A percentile compares a stretch with the other conserved stretches of the same genome.
Conservation (phyloP, 352 stramenopile genomes). For the Peronosclerospora sorghi region DNA sequence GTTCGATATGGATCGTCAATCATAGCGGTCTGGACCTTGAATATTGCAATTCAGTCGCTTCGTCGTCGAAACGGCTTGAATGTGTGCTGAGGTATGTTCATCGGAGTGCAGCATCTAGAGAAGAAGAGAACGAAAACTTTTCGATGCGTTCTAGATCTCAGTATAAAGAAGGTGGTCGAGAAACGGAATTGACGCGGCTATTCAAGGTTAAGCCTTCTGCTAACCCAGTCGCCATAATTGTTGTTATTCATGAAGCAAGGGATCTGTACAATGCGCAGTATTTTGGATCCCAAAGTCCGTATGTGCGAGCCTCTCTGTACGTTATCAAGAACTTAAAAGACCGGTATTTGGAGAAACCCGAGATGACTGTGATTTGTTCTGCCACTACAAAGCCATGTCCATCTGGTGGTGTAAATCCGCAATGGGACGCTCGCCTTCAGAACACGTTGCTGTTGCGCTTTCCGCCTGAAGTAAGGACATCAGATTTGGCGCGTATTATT, state of each 20-base stretch:
- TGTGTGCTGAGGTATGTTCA: constrained; percentile 70
- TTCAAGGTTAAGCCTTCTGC: constrained; percentile 69
- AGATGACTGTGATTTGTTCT: constrained; percentile 68
- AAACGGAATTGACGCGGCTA: constrained; percentile 43
- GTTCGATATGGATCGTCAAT: constrained; percentile 84
- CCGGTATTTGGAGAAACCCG: constrained; percentile 57
- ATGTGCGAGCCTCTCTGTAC: constrained; percentile 72
- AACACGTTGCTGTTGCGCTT: constrained; percentile 75
- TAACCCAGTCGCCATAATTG: constrained; percentile 71
- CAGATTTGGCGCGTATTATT: constrained; percentile 70
- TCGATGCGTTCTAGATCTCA: constrained; percentile 54
- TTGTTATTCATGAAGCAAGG: constrained; percentile 66
- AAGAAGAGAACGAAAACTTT: constrained; percentile 50
- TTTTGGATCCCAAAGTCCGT: constrained; percentile 78
- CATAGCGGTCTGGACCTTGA: constrained; percentile 76
- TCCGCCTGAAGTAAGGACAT: constrained; percentile 39
- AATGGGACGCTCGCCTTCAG: constrained; percentile 60
- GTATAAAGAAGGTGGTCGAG: constrained; percentile 31
- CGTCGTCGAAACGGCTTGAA: constrained; percentile 59
- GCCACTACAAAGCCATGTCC: constrained; percentile 70
- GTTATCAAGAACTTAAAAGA: constrained; percentile 77
- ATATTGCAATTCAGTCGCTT: constrained; percentile 77
- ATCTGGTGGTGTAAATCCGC: constrained; percentile 59
- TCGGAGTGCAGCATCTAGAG: constrained; percentile 24
- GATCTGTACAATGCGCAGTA: constrained; percentile 82